These are phyloP conservation scores for Cladosporium sp. DNA, from an alignment of 2,329 filamentous ascomycete genomes.

Conservation along the genomic window DNA sequence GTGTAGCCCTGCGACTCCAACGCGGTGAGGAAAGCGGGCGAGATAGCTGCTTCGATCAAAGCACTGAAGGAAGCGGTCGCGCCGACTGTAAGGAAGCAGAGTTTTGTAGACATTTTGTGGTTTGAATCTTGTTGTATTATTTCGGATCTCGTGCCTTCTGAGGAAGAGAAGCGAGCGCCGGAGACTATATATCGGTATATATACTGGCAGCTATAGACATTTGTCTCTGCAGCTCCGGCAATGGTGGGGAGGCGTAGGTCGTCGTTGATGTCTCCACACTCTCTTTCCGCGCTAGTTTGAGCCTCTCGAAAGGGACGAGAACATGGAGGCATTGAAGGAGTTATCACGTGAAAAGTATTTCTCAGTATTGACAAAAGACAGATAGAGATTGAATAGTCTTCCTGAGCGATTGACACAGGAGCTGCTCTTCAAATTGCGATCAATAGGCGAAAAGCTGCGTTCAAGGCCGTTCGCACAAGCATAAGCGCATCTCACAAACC, in stretches of 20 bases:
- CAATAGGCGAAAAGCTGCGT: too few relatives aligned
- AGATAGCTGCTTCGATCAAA: constrained; percentile 64
- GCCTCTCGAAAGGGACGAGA: background rate
- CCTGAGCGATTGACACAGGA: too few relatives aligned
- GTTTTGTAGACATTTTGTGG: constrained; percentile 29
- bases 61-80: constrained; percentile 79
- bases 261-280: constrained; percentile 5
- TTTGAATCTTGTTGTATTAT: constrained; percentile 6
- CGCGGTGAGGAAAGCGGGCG: constrained; percentile 57
- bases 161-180: background rate
- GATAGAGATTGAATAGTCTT: too few relatives aligned
- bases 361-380: too few relatives aligned
- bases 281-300: background rate
- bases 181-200: background rate
- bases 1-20: constrained; percentile 62
- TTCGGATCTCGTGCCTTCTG: background rate
- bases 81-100: constrained; percentile 84
- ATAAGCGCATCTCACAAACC: constrained; percentile 1
- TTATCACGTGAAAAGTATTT: too few relatives aligned
- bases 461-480: too few relatives aligned
- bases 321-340: background rate
- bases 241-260: constrained; percentile 9
- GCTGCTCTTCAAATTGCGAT: too few relatives aligned
- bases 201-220: background rate
- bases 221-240: constrained; percentile 1